Conservation (phyloP, 441 rosid genomes). For the Gossypium schwendimanii region DNA sequence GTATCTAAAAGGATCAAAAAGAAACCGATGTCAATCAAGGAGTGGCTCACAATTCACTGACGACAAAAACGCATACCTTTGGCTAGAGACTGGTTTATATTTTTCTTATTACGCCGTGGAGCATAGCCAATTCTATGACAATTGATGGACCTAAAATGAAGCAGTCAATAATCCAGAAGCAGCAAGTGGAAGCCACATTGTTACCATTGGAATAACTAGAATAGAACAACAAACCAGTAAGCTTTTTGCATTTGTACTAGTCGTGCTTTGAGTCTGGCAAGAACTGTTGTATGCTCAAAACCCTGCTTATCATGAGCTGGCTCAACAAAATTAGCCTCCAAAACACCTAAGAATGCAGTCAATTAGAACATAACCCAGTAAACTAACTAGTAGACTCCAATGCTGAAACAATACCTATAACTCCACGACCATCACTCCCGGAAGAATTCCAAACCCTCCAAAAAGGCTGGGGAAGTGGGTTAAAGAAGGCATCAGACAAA, state of each 20-base stretch:
- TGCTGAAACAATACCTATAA: conserved; percentile 50
- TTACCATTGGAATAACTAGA: background rate
- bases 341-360: conserved; percentile 40
- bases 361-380: background rate
- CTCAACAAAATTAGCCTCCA: conserved; percentile 75
- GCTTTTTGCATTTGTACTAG: conserved; percentile 67
- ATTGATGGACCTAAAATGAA: conserved; percentile 38
- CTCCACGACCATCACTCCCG: conserved; percentile 93
- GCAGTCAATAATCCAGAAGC: conserved; percentile 12
- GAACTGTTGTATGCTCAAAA: conserved; percentile 57
- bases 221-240: conserved; percentile 54
- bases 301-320: conserved; percentile 35
- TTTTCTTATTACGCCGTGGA: conserved; percentile 41
- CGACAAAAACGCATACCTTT: conserved; percentile 32
- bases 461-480: conserved; percentile 58
- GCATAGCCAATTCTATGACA: conserved; percentile 81
- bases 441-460: conserved; percentile 98
- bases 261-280: conserved; percentile 54
- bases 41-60: background rate
- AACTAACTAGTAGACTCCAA: background rate
- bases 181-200: background rate
- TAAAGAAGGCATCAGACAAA: background rate
- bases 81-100: conserved; percentile 22
- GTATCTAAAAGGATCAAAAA: conserved; percentile 27
- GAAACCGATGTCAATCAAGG: background rate